A percentile compares a stretch with the other conserved stretches of the same genome.
These are phyloP conservation scores for Epichloe glyceriae DNA, from an alignment of 2,329 filamentous ascomycete species.

Conservation along the genomic window DNA sequence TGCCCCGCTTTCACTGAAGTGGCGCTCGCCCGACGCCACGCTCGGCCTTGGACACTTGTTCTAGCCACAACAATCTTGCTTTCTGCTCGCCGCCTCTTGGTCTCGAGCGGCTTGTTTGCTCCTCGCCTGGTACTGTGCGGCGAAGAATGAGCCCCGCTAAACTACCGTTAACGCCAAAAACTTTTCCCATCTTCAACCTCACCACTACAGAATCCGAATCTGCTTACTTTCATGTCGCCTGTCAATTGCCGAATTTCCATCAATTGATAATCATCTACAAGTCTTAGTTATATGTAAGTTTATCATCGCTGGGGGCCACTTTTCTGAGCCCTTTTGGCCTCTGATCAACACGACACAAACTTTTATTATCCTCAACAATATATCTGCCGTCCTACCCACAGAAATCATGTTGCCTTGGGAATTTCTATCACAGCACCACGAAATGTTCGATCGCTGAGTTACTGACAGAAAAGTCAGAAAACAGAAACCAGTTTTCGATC, in stretches of 20 bases:
- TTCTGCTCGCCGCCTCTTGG: neutral
- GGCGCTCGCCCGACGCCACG: constrained; percentile 3
- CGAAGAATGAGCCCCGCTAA: constrained; percentile 8
- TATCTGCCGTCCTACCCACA: neutral
- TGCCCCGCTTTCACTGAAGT: constrained; percentile 4
- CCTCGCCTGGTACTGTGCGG: neutral
- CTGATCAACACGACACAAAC: neutral
- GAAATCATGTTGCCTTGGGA: neutral
- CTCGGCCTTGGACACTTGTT: neutral
- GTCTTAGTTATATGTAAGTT: neutral
- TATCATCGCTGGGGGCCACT: neutral
- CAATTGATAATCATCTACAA: neutral
- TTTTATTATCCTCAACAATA: neutral
- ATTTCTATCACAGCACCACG: neutral
- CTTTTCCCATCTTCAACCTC: constrained; percentile 13
- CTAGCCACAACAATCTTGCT: constrained; percentile 1
- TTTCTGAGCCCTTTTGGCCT: neutral
- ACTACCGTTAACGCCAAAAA: constrained; percentile 12
- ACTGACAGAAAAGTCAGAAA: neutral
- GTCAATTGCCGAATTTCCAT: neutral
- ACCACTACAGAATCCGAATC: constrained; percentile 1
- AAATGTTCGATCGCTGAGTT: neutral
- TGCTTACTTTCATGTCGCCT: constrained; percentile 4
- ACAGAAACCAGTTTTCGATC: neutral
- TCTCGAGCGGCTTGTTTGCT: neutral